Conservation (phyloP, 306 rosid species). For the Heteromeles arbutifolia region DNA sequence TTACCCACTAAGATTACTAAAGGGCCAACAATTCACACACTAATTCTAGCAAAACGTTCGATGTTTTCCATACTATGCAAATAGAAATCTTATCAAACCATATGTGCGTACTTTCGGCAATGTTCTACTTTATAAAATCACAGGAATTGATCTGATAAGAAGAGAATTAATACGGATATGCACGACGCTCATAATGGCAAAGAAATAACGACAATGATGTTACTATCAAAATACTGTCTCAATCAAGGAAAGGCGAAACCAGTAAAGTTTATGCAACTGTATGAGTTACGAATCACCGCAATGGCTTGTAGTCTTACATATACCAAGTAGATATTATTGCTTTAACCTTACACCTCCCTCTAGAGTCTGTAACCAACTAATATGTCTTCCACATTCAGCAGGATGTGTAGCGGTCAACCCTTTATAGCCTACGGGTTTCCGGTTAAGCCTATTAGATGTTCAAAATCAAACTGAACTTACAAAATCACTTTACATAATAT, state of each 20-base stretch:
- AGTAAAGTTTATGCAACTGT: background rate
- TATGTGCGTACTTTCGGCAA: background rate
- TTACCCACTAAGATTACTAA: background rate
- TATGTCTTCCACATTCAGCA: background rate
- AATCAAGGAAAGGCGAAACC: background rate
- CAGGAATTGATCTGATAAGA: background rate
- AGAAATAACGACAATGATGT: background rate
- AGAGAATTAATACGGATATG: background rate
- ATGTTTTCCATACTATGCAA: too few relatives aligned
- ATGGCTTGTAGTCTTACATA: background rate
- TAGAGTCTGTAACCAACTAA: background rate
- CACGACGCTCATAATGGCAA: background rate
- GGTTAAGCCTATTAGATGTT: background rate
- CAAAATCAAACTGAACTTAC: background rate
- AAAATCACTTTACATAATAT: background rate
- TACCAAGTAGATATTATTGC: background rate
- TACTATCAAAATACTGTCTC: background rate
- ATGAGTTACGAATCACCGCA: background rate
- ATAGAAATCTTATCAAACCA: background rate
- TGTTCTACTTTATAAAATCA: background rate
- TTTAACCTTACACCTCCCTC: background rate
- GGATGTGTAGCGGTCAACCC: background rate
- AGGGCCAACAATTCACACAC: background rate
- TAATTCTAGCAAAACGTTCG: background rate
- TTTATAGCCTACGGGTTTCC: background rate